Evolutionary conservation across 2,329 filamentous ascomycete genomes (phyloP).

Genomic region (Aspergillus fumigatiaffinis): DNA sequence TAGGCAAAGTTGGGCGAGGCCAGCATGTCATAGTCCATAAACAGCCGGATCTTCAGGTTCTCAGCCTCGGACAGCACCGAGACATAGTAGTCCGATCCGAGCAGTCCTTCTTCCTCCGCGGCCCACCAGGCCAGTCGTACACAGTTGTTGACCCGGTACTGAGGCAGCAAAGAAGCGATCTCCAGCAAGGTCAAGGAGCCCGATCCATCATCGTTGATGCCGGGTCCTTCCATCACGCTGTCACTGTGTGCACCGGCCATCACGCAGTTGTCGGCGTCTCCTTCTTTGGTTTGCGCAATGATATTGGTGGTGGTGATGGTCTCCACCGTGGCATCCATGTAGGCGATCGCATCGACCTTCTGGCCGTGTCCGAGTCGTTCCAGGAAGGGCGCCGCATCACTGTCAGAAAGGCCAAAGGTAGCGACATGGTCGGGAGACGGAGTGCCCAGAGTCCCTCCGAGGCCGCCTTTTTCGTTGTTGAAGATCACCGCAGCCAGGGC

Average conservation of each 20-base stretch:
- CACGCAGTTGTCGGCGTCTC: constrained; percentile 56
- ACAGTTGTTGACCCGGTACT: constrained; percentile 69
- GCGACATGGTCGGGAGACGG: constrained; percentile 53
- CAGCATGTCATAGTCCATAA: constrained; percentile 71
- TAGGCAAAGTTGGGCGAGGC: constrained; percentile 57
- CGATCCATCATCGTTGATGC: constrained; percentile 75
- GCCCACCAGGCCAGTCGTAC: constrained; percentile 65
- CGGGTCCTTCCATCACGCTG: constrained; percentile 58
- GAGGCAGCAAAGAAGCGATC: constrained; percentile 57
- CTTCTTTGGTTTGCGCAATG: constrained; percentile 55
- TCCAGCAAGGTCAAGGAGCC: constrained; percentile 60
- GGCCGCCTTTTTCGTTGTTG: constrained; percentile 61
- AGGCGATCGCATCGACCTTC: constrained; percentile 35
- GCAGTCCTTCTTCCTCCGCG: constrained; percentile 58
- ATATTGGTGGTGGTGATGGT: constrained; percentile 52
- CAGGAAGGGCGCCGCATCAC: constrained; percentile 57
- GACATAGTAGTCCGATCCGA: constrained; percentile 57
- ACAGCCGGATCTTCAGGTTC: constrained; percentile 58
- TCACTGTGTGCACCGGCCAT: constrained; percentile 59
- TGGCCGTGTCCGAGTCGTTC: constrained; percentile 50
- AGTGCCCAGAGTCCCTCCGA: constrained; percentile 65
- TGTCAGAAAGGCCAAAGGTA: constrained; percentile 62
- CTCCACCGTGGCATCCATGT: constrained; percentile 45
- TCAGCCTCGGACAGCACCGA: constrained; percentile 45
- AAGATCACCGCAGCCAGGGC: constrained; percentile 70